These are phyloP conservation scores for Solanum chacoense DNA, from an alignment of 305 asterid species.

Conservation along the genomic window DNA sequence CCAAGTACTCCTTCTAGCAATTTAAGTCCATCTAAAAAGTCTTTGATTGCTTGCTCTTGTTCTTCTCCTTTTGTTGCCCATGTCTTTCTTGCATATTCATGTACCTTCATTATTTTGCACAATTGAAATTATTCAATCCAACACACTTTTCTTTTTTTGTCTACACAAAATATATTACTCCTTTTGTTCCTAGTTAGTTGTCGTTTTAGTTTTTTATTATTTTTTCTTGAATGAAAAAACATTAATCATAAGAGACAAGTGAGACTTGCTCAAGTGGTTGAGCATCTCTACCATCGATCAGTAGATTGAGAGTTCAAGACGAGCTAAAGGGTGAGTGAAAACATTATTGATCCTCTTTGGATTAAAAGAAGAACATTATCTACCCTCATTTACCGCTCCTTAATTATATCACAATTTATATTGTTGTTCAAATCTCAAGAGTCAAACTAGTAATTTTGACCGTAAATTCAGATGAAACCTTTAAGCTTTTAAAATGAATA, in stretches of 20 bases:
- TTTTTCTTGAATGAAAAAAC: too few relatives aligned
- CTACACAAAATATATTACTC: neutral
- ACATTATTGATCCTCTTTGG: neutral
- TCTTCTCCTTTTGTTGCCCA: slow-evolving; percentile 7
- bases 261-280: neutral
- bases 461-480: neutral
- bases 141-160: neutral
- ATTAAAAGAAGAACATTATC: neutral
- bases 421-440: neutral
- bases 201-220: neutral
- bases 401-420: neutral
- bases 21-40: neutral
- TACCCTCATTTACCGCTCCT: neutral
- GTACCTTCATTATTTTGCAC: neutral
- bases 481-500: neutral
- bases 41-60: neutral
- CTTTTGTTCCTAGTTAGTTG: neutral
- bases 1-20: slow-evolving; percentile 7
- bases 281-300: neutral
- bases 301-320: neutral
- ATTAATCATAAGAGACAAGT: neutral
- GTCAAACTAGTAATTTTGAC: neutral
- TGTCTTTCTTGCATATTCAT: neutral
- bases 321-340: neutral
- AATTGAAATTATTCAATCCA: neutral